Base-by-base conservation (phyloP, 2,329 filamentous ascomycete genomes). In the Dendryphion nanum region DNA sequence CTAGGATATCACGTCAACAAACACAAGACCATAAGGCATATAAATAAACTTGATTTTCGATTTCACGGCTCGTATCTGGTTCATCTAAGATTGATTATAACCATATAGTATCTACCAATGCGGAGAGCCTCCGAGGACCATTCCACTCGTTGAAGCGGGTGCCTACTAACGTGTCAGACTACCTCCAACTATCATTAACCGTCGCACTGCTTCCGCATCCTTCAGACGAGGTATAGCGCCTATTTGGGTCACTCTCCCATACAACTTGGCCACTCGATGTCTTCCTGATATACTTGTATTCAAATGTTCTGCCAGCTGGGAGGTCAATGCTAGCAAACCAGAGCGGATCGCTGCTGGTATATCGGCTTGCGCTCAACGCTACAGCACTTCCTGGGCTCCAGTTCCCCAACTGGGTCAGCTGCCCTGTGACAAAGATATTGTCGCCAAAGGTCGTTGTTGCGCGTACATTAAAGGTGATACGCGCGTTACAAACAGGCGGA, bases 401-500 rank as follows among this genome's bases (percentile, higher is more conserved):
- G 16, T 47, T 54, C 1, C 73, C 72, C 2, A 76, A 57, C 19
- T 70, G 64, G 0, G 60, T 45, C 1, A 66, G 54, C 44, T 64
- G 66, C 18, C 74, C 74, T 0, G 66, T 54, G 4, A 76, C 53
- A 33, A 68, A 71, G 13, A 76, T 45, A 43, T 73, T 72, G 46
- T 76, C 71, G 18, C 73, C 73, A 33, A 57, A 71, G 37, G 68
- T 67, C 0, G 73, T 77, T 1, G 62, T 62, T 0, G 69, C 71
- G 37, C 70, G 70, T n/a, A 74, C 67, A 37, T 68, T 62, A 59
- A 77, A 76, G 4, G 63, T 61, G n/a, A 74, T 59, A 26, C 8
- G 8, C 23, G n/a, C 23, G 8, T 26, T n/a, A 26, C n/a, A 8
- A 8, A 26, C 42, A 8, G 40, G 40, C 10, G 72, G 70, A 1